Percentiles rank a stretch among this genome's conserved stretches.
phyloP scores from a whole-genome alignment of 176 grass and related monocot genomes.

The Rhynchospora tenuis region DNA sequence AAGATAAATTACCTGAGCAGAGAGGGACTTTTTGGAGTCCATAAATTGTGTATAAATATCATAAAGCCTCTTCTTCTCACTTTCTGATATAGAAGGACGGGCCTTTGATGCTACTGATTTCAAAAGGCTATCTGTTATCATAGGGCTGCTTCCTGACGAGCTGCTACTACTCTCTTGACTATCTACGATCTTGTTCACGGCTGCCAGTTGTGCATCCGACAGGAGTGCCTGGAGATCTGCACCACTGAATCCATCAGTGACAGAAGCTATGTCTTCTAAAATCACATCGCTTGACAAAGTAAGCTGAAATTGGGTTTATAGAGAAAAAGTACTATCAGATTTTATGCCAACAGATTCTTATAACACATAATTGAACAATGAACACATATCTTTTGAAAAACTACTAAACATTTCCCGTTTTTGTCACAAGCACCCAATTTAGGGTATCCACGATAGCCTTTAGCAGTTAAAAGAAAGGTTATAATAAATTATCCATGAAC shows the following conservation, averaged over 20 bases:
- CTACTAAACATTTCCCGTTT: not conserved
- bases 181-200: conserved; percentile 75
- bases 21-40: conserved; percentile 70
- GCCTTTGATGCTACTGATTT: conserved; percentile 71
- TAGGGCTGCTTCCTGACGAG: conserved; percentile 24
- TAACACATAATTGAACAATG: not conserved
- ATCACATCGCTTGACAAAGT: conserved; percentile 53
- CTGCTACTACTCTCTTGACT: conserved; percentile 33
- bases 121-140: conserved; percentile 69
- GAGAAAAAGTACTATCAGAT: conserved; percentile 13
- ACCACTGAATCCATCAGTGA: conserved; percentile 90
- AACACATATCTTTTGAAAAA: not conserved
- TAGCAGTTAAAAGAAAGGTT: not conserved
- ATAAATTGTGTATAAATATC: conserved; percentile 77
- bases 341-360: not conserved
- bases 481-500: not conserved
- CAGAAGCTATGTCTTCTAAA: conserved; percentile 67
- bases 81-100: conserved; percentile 63
- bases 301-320: conserved; percentile 42
- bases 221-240: conserved; percentile 82
- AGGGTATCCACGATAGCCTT: not conserved
- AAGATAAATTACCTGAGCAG: conserved; percentile 49
- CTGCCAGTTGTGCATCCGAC: conserved; percentile 68
- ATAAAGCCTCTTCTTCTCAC: conserved; percentile 48
- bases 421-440: not conserved